A percentile compares a stretch with the other conserved stretches of the same genome.
phyloP scores from a whole-genome alignment of 176 grass and related monocot genomes.

The Aegilops longissima region DNA sequence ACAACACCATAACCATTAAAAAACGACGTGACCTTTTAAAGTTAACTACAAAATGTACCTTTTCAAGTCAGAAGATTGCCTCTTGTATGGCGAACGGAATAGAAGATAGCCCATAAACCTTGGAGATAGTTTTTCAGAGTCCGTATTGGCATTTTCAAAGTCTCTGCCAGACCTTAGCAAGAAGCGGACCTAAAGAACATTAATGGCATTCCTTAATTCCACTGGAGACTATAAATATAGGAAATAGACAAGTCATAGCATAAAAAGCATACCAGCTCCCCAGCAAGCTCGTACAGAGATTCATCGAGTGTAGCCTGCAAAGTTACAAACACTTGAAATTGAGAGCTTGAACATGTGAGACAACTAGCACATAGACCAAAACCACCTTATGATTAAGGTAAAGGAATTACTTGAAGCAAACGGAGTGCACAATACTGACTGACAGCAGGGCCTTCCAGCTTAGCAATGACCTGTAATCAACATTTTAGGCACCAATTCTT shows the following conservation, averaged over 20 bases:
- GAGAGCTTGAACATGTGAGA: conserved; percentile 35
- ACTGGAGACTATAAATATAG: conserved; percentile 9
- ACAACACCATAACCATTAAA: background rate
- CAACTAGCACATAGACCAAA: conserved; percentile 5
- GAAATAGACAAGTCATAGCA: conserved; percentile 41
- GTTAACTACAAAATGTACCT: conserved; percentile 48
- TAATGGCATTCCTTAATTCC: conserved; percentile 25
- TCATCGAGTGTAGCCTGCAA: conserved; percentile 93
- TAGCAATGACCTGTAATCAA: conserved; percentile 89
- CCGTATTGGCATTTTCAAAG: conserved; percentile 66
- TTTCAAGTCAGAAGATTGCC: conserved; percentile 87
- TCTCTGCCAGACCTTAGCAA: conserved; percentile 96
- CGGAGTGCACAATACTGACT: conserved; percentile 95
- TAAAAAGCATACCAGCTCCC: conserved; percentile 76
- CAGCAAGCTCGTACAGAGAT: conserved; percentile 88
- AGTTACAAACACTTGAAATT: conserved; percentile 20
- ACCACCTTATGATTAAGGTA: conserved; percentile 28
- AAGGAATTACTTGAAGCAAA: conserved; percentile 75
- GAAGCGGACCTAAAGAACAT: conserved; percentile 72
- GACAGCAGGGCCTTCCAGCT: conserved; percentile 91
- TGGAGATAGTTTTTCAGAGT: conserved; percentile 89
- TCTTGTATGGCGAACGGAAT: conserved; percentile 71
- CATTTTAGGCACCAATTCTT: conserved; percentile 22
- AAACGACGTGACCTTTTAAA: background rate
- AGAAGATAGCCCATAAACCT: conserved; percentile 88